Base-by-base conservation (phyloP, 768 basidiomycete species). In the Trametes elegans region DNA sequence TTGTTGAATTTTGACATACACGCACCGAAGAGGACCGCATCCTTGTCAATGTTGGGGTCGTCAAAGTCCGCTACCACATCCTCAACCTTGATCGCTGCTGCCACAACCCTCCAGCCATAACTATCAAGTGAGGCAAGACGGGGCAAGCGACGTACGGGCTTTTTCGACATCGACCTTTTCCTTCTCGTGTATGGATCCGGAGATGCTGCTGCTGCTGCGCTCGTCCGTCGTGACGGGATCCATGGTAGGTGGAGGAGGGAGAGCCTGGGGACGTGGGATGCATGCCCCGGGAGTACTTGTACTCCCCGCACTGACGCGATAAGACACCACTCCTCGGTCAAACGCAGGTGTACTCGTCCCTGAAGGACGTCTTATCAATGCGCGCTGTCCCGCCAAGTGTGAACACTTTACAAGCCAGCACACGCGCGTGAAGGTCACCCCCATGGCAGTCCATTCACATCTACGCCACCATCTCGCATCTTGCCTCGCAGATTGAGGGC, bases 1-100 rank as follows among this genome's bases (percentile, higher is more conserved):
- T n/a, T n/a, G n/a, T n/a, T n/a, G n/a, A 34, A 5, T 23, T 8
- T 31, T 10, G 2, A 10, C 3, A 21, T 0, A 7, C 41, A 49
- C 64, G 41, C 24, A 64, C 63, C 66, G 31, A 71, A 53, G 16
- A 43, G 48, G 19, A 62, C 47, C 36, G 64, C 63, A 26, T 68
- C 62, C 36, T 61, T 59, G 64, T 71, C 72, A 19, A 70, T 55
- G 53, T 73, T 73, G 24, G 71, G 71, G 55, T 73, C 72, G 24
- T 70, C 67, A 34, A 63, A 68, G 10, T 64, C 64, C 19, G 63
- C 59, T 39, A 67, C 18, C 14, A 59, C 43, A 31, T 58, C 50
- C 32, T 53, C 38, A 10, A 58, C 40, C 46, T 53, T 53, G 13
- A 49, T 6, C 11, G n/a, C 31, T 41, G 31, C 5, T 18, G 3